A percentile compares a stretch with the other conserved stretches of the same genome.
Evolutionary conservation across 2,329 filamentous ascomycete species (phyloP).

Genomic region (Beauveria sp.): DNA sequence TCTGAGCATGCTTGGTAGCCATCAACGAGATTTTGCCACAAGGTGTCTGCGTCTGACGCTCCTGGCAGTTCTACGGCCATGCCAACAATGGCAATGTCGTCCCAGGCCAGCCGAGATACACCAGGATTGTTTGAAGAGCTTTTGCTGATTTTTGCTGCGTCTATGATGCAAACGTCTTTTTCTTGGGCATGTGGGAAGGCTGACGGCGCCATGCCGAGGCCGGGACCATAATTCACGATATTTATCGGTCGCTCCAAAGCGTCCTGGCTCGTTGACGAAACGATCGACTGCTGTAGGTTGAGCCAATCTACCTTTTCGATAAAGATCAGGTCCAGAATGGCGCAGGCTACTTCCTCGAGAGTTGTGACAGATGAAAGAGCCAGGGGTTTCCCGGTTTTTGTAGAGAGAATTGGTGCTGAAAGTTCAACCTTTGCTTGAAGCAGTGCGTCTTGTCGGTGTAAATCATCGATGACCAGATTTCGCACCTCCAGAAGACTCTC

Average conservation of each 20-base stretch:
- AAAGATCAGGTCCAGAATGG: neutral
- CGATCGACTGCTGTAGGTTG: neutral
- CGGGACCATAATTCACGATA: neutral
- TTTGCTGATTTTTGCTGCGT: neutral
- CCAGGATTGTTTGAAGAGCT: neutral
- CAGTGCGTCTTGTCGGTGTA: neutral
- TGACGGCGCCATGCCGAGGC: neutral
- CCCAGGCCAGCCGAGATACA: neutral
- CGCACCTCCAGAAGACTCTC: neutral
- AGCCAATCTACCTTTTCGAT: neutral
- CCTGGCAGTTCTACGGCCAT: neutral
- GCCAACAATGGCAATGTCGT: neutral
- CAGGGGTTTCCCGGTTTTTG: neutral
- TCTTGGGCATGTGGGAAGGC: neutral
- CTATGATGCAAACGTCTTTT: neutral
- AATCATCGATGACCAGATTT: neutral
- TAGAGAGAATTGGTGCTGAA: neutral
- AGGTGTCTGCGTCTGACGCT: neutral
- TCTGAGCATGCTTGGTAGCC: neutral
- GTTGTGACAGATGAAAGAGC: neutral
- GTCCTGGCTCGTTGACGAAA: neutral
- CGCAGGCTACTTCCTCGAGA: neutral
- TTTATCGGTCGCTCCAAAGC: neutral
- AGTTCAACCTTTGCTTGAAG: neutral
- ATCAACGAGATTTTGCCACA: neutral